Conservation (phyloP, 345 rosid species). For the Linum tenue region DNA sequence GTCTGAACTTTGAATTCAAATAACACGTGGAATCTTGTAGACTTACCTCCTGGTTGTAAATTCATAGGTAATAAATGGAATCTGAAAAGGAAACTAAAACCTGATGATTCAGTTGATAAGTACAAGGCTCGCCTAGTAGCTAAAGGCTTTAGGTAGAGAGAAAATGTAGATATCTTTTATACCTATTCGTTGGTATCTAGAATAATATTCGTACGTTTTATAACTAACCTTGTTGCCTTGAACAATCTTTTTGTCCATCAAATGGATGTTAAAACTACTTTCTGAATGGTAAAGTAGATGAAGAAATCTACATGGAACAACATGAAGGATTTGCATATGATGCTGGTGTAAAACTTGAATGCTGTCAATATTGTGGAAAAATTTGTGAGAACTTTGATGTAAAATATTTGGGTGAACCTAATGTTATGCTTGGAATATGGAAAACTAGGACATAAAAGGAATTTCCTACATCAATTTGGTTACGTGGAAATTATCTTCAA, state of each 20-base stretch:
- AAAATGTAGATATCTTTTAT: neutral
- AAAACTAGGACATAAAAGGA: neutral
- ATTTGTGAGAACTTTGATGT: neutral
- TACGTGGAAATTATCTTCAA: neutral
- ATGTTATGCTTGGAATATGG: neutral
- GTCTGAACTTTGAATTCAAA: too few relatives aligned
- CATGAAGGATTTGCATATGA: neutral
- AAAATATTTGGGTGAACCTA: neutral
- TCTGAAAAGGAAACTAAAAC: neutral
- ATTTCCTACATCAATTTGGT: neutral
- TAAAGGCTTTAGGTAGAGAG: neutral
- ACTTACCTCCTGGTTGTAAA: too few relatives aligned
- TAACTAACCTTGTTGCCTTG: neutral
- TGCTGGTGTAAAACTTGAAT: neutral
- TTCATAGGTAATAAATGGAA: neutral
- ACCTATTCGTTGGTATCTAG: neutral
- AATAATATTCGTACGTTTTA: neutral
- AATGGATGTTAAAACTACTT: neutral
- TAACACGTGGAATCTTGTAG: too few relatives aligned
- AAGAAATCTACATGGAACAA: neutral
- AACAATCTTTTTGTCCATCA: neutral
- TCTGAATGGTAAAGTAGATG: neutral
- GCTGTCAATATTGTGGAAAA: neutral
- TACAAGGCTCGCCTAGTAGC: too few relatives aligned
- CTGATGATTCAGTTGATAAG: too few relatives aligned